Conservation (phyloP, 352 stramenopile species). For the Globisporangium viniferum region DNA sequence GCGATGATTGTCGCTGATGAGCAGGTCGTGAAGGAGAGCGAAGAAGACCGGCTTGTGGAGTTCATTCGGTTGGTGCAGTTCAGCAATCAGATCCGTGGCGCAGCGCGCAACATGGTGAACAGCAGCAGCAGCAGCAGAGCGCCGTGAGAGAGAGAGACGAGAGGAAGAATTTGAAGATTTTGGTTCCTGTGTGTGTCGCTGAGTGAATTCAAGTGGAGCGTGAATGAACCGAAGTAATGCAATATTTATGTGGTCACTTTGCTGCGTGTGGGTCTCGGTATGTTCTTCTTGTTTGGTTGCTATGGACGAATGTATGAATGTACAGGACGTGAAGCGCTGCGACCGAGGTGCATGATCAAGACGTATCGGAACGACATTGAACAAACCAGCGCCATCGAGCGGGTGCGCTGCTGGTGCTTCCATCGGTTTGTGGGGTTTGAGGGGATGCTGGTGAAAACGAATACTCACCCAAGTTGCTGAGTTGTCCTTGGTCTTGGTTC, state of each 20-base stretch:
- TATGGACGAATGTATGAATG: background rate
- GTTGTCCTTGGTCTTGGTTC: too few relatives aligned
- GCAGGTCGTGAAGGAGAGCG: conserved; percentile 34
- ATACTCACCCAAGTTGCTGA: too few relatives aligned
- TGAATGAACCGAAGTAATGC: background rate
- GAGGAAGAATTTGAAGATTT: background rate
- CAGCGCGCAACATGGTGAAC: conserved; percentile 30
- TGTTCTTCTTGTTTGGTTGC: background rate
- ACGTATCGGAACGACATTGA: too few relatives aligned
- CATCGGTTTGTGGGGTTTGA: too few relatives aligned
- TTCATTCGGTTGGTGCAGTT: conserved; percentile 50
- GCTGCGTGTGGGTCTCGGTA: background rate
- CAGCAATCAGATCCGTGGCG: conserved; percentile 46
- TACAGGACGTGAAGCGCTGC: background rate
- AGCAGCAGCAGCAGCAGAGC: background rate
- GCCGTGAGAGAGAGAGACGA: background rate
- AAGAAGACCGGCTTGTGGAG: conserved; percentile 42
- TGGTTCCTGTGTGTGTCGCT: background rate
- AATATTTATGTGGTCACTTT: background rate
- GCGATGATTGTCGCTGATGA: conserved; percentile 40
- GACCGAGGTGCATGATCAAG: background rate
- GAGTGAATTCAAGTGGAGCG: background rate
- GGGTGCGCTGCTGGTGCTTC: too few relatives aligned
- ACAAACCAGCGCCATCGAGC: too few relatives aligned
- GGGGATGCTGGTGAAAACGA: too few relatives aligned